Evolutionary conservation across 768 basidiomycete genomes (phyloP).

Genomic region (Termitomyces sp.): DNA sequence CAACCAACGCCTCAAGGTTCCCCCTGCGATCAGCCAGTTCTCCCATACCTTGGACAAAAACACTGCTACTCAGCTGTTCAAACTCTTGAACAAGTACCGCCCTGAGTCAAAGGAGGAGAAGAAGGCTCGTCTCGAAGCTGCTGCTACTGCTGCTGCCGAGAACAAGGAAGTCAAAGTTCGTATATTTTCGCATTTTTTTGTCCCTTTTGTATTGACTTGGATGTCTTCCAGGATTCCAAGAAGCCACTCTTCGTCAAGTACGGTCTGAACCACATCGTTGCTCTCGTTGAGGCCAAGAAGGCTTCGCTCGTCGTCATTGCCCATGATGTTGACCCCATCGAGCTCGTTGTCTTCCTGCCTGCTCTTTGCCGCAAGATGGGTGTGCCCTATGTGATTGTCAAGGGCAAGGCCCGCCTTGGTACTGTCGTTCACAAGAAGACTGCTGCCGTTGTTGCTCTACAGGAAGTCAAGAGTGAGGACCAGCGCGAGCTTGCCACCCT

Average conservation of each 20-base stretch:
- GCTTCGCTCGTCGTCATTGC: slow-evolving; percentile 93
- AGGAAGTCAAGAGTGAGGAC: slow-evolving; percentile 95
- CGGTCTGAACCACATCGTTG: slow-evolving; percentile 95
- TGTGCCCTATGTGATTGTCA: slow-evolving; percentile 96
- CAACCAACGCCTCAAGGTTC: slow-evolving; percentile 95
- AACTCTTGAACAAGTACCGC: slow-evolving; percentile 95
- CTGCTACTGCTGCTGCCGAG: slow-evolving; percentile 73
- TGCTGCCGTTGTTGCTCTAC: slow-evolving; percentile 82
- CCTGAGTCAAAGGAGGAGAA: slow-evolving; percentile 96
- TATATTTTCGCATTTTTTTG: neutral
- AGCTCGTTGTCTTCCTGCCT: slow-evolving; percentile 97
- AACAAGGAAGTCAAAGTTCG: slow-evolving; percentile 52
- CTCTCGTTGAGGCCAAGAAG: slow-evolving; percentile 96
- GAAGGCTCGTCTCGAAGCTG: slow-evolving; percentile 82
- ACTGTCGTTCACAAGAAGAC: slow-evolving; percentile 99
- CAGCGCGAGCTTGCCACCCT: slow-evolving; percentile 88
- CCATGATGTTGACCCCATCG: slow-evolving; percentile 98
- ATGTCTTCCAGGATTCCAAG: slow-evolving; percentile 60
- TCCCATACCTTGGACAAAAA: slow-evolving; percentile 98
- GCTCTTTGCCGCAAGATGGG: slow-evolving; percentile 99
- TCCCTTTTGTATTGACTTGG: neutral
- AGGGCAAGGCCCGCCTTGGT: slow-evolving; percentile 97
- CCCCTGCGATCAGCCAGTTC: slow-evolving; percentile 97
- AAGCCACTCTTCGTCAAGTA: slow-evolving; percentile 96
- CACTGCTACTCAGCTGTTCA: slow-evolving; percentile 97